Evolutionary conservation across 2,329 filamentous ascomycete genomes (phyloP).

Genomic region (Phoma sp.): DNA sequence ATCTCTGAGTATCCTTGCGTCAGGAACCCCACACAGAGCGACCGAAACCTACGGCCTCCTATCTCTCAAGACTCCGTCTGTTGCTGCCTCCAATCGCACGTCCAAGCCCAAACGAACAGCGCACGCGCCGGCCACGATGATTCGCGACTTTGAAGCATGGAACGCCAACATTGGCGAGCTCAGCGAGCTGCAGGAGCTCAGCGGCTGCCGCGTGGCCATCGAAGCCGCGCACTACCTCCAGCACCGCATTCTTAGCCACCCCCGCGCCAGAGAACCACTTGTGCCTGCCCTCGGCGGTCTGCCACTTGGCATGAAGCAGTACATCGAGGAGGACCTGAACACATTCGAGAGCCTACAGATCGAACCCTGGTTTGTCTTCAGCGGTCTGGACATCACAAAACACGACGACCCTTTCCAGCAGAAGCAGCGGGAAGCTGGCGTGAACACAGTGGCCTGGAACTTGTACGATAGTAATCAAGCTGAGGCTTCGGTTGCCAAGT

Average conservation of each 20-base stretch:
- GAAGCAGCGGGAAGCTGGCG: constrained; percentile 67
- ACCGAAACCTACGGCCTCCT: neutral
- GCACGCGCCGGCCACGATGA: constrained; percentile 45
- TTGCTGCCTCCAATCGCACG: neutral
- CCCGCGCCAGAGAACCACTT: constrained; percentile 77
- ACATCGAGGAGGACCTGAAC: constrained; percentile 78
- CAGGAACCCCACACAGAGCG: neutral
- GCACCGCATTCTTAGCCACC: constrained; percentile 65
- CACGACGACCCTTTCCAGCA: constrained; percentile 66
- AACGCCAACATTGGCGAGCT: constrained; percentile 60
- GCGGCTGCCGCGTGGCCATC: constrained; percentile 78
- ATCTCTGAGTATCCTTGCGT: neutral
- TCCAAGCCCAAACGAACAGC: constrained; percentile 6
- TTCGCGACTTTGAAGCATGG: constrained; percentile 63
- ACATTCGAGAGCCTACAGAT: constrained; percentile 73
- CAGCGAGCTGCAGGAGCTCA: constrained; percentile 72
- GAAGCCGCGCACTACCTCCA: constrained; percentile 90
- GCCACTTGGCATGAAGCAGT: constrained; percentile 76
- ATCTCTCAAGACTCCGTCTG: neutral
- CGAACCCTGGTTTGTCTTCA: constrained; percentile 88
- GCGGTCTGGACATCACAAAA: constrained; percentile 80
- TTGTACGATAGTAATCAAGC: constrained; percentile 83
- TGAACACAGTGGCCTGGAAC: constrained; percentile 82
- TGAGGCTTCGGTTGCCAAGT: constrained; percentile 81
- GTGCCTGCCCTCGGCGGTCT: constrained; percentile 88